Conservation (phyloP, 1,284 basidiomycete species). For the Cryptococcus sp. region DNA sequence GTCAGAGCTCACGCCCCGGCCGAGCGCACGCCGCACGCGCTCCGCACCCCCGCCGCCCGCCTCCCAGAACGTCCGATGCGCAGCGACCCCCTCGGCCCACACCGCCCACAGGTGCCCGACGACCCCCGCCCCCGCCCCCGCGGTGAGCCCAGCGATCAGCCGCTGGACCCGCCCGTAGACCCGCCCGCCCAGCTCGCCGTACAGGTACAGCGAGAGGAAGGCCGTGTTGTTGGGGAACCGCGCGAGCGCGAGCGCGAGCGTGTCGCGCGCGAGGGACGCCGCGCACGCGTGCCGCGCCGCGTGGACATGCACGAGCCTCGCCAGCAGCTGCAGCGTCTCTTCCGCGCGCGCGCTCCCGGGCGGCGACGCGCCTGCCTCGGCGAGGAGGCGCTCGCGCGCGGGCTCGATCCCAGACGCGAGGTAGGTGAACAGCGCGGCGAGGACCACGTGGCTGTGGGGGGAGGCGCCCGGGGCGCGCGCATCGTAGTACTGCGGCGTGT, state of each 20-base stretch:
- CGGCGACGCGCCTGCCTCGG: constrained; percentile 1
- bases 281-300: constrained; percentile 30
- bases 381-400: constrained; percentile 14
- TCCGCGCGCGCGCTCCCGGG: constrained; percentile 39
- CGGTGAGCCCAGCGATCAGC: constrained; percentile 27
- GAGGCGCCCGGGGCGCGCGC: not conserved
- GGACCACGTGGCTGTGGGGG: constrained; percentile 6
- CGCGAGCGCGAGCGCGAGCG: constrained; percentile 47
- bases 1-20: constrained; percentile 36
- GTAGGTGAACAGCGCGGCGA: constrained; percentile 33
- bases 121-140: constrained; percentile 20
- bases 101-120: constrained; percentile 42
- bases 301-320: constrained; percentile 46
- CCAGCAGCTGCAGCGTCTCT: constrained; percentile 43
- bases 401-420: constrained; percentile 26
- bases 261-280: constrained; percentile 37
- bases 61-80: constrained; percentile 41
- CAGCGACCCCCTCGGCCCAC: constrained; percentile 41
- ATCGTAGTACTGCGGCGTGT: constrained; percentile 17
- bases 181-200: constrained; percentile 46
- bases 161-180: constrained; percentile 50
- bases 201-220: constrained; percentile 50
- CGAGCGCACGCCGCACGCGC: constrained; percentile 40
- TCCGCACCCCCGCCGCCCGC: constrained; percentile 38
- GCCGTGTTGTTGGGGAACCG: constrained; percentile 51